Base-by-base conservation (phyloP, 164 flowering plant genomes). In the Vitis amurensis region DNA sequence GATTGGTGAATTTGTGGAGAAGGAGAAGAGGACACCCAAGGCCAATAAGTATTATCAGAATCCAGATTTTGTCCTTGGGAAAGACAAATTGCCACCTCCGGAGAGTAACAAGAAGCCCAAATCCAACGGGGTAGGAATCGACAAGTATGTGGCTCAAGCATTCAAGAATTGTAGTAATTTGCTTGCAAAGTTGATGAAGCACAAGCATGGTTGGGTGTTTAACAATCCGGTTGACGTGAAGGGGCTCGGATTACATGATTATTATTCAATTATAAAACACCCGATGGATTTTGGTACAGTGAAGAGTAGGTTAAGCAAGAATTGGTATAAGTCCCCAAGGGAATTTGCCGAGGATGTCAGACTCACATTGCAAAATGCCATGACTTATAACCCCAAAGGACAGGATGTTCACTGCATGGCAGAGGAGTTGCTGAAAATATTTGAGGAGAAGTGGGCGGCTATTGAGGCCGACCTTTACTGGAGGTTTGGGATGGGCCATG, bases 281-380 rank as follows among this genome's bases (percentile, higher is more conserved):
- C 97, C 98, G 9, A 93, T 93, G 98, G 98, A 93, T 78, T 82
- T 93, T 73, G 97, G 98, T 2, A 91, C 94, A 1, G 86, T 93
- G 59, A 88, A 91, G 72, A 70, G 68, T 8, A 86, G 80, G 75
- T 70, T 93, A 61, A 83, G 61, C 19, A 84, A 80, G 77, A 84
- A 84, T 30, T 80, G 81, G 84, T 93, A 93, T 71, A 84, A 87
- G 63, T 84, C 92, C 1, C 88, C 94, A 0, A 65, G 68, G 74
- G 94, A 91, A 29, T 93, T 91, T 74, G 94, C 97, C 0, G 93
- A 88, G 80, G 98, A 93, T 80, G 94, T 93, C 61, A 86, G 91
- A 75, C 81, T 89, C 44, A 90, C 96, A 3, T 93, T 91, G 64
- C 77, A 61, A 52, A 93, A 93, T 84, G 98, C 98, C 56, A 88